A percentile compares a stretch with the other conserved stretches of the same genome.
These are phyloP conservation scores for Lactarius hatsudake DNA, from an alignment of 768 basidiomycete species.

Conservation along the genomic window DNA sequence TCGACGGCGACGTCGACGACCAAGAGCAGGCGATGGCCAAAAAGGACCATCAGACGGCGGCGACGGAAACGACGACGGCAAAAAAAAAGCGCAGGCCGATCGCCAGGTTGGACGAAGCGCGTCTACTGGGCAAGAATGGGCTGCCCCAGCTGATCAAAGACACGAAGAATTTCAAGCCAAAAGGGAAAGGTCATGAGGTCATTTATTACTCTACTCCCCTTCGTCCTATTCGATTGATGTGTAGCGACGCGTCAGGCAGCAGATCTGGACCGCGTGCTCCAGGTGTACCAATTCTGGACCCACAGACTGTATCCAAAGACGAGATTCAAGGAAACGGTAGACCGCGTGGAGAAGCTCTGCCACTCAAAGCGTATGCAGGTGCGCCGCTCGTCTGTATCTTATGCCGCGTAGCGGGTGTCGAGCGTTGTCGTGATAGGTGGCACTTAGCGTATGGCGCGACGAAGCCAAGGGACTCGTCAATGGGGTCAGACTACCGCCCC, in stretches of 20 bases:
- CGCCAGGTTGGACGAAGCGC: conserved; percentile 68
- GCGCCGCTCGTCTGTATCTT: conserved; percentile 31
- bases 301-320: conserved; percentile 90
- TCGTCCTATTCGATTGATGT: not conserved
- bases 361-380: conserved; percentile 86
- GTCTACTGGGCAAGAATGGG: conserved; percentile 69
- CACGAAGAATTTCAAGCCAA: conserved; percentile 72
- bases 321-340: conserved; percentile 82
- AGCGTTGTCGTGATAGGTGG: conserved; percentile 44
- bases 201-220: conserved; percentile 11
- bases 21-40: conserved; percentile 37
- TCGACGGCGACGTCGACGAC: conserved; percentile 28
- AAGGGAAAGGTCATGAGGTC: conserved; percentile 94
- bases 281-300: conserved; percentile 92
- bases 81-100: conserved; percentile 52
- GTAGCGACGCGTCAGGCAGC: conserved; percentile 47
- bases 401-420: not conserved
- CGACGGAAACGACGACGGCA: conserved; percentile 33
- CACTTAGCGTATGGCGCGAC: conserved; percentile 75
- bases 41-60: conserved; percentile 28
- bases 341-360: conserved; percentile 84
- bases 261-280: conserved; percentile 78
- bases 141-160: conserved; percentile 78
- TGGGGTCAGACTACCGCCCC: conserved; percentile 30
- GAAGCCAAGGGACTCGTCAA: conserved; percentile 51